These are phyloP conservation scores for Globisporangium middletonii DNA, from an alignment of 352 stramenopile genomes.

Conservation along the genomic window DNA sequence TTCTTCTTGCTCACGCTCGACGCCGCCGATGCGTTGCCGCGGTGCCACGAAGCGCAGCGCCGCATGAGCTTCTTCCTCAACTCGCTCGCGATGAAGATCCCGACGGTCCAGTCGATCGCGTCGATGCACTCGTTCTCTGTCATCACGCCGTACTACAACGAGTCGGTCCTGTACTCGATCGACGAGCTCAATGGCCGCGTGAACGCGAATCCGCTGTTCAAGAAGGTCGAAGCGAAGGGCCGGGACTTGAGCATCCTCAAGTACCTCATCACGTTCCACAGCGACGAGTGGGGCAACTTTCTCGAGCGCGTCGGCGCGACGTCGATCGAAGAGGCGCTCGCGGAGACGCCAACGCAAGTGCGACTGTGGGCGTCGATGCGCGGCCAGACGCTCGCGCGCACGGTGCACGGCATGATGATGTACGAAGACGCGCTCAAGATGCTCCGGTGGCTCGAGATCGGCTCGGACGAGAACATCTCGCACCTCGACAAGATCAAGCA, in stretches of 20 bases:
- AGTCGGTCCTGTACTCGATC: constrained; percentile 80
- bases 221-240: constrained; percentile 78
- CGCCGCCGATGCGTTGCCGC: constrained; percentile 72
- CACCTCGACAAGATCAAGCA: constrained; percentile 88
- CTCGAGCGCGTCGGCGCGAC: constrained; percentile 72
- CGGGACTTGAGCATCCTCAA: constrained; percentile 86
- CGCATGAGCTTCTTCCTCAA: constrained; percentile 90
- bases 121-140: constrained; percentile 88
- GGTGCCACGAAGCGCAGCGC: constrained; percentile 77
- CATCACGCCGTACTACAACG: constrained; percentile 87
- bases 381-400: constrained; percentile 79
- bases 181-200: constrained; percentile 81
- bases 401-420: constrained; percentile 89
- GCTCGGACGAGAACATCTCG: constrained; percentile 74
- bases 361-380: constrained; percentile 84
- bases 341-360: constrained; percentile 79
- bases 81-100: constrained; percentile 86
- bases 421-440: constrained; percentile 89
- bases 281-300: constrained; percentile 86
- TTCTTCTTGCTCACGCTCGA: constrained; percentile 85
- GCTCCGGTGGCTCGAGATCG: constrained; percentile 85
- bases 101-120: constrained; percentile 72
- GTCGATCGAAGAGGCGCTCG: constrained; percentile 73
- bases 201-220: constrained; percentile 79
- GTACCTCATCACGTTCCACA: constrained; percentile 85